phyloP scores from a whole-genome alignment of 192 early-diverging fungal genomes.

The Coemansia sp. region DNA sequence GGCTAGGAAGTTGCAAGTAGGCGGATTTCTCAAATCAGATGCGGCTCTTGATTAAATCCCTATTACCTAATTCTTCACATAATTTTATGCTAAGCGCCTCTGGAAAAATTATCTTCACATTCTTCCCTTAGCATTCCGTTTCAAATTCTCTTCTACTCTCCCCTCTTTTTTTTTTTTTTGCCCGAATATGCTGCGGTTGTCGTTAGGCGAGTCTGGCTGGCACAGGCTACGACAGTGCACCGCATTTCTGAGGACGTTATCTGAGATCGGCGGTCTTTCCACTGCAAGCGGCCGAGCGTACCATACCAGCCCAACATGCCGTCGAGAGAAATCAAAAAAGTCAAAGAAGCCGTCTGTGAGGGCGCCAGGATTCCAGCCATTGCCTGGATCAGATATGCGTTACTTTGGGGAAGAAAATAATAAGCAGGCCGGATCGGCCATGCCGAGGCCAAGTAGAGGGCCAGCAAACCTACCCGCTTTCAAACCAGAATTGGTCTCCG shows the following conservation, averaged over 20 bases:
- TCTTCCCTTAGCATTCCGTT: background rate
- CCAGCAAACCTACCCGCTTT: background rate
- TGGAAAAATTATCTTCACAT: background rate
- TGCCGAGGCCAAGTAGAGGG: background rate
- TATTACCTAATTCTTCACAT: background rate
- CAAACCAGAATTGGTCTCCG: background rate
- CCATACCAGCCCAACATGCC: slow-evolving; percentile 6
- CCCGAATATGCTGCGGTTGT: background rate
- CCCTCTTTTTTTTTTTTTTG: background rate
- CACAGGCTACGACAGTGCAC: background rate
- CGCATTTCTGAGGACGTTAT: background rate
- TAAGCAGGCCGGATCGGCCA: background rate
- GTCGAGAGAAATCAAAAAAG: background rate
- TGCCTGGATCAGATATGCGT: background rate
- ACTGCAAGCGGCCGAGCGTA: background rate
- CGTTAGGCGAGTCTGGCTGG: background rate
- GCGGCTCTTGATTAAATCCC: background rate
- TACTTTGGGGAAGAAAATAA: background rate
- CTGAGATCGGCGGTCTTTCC: background rate
- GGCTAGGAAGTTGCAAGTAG: background rate
- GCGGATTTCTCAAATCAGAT: too few relatives aligned
- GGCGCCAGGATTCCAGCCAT: background rate
- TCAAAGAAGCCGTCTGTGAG: background rate
- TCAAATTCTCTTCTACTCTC: background rate
- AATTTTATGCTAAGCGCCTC: background rate